phyloP scores from a whole-genome alignment of 2,329 filamentous ascomycete species.

The Colletotrichum sp. region DNA sequence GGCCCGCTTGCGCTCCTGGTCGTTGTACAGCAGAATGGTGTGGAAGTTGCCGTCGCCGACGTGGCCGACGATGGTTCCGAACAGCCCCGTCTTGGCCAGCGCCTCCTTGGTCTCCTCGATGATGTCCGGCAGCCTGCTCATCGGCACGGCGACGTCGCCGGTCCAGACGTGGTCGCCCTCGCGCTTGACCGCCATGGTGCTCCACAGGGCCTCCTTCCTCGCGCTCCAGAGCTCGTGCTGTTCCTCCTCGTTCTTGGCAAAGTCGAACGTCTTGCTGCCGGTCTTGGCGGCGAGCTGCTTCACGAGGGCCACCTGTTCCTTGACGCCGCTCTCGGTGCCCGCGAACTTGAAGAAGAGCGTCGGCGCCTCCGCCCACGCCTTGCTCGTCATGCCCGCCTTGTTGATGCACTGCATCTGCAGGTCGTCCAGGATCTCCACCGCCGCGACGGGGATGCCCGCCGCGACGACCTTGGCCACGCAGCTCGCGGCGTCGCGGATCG shows the following conservation, averaged over 20 bases:
- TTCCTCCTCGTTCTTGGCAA: slow-evolving; percentile 73
- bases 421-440: slow-evolving; percentile 92
- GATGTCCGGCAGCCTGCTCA: slow-evolving; percentile 74
- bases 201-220: slow-evolving; percentile 84
- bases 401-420: slow-evolving; percentile 81
- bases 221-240: slow-evolving; percentile 82
- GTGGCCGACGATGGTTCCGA: slow-evolving; percentile 68
- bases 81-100: slow-evolving; percentile 46
- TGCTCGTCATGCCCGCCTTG: slow-evolving; percentile 68
- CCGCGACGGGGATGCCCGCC: slow-evolving; percentile 82
- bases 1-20: slow-evolving; percentile 69
- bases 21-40: slow-evolving; percentile 64
- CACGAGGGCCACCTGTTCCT: slow-evolving; percentile 78
- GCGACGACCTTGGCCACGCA: slow-evolving; percentile 83
- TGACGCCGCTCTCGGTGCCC: slow-evolving; percentile 72
- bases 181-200: slow-evolving; percentile 71
- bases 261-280: slow-evolving; percentile 76
- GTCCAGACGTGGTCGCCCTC: slow-evolving; percentile 81
- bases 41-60: slow-evolving; percentile 85
- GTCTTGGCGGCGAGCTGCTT: slow-evolving; percentile 64
- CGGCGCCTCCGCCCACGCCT: slow-evolving; percentile 73
- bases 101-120: slow-evolving; percentile 73
- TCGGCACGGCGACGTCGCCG: slow-evolving; percentile 84
- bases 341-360: slow-evolving; percentile 88
- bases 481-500: slow-evolving; percentile 73